Evolutionary conservation across 768 basidiomycete species (phyloP), one percentile per base, ranked within the genome.

Genomic region (Boletus vermiculosoides): DNA sequence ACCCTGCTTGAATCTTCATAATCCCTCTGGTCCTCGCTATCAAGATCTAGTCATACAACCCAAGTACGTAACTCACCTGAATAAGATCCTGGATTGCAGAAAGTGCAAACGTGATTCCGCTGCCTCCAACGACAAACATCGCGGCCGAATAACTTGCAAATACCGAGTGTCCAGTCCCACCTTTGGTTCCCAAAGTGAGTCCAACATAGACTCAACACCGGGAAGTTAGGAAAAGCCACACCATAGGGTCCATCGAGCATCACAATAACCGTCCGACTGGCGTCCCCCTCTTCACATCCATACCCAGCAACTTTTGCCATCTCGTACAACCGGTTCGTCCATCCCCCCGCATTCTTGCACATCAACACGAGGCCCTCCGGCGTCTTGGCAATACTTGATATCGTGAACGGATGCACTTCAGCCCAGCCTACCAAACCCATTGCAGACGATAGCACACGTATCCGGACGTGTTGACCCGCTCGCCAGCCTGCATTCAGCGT

Each of bases 241-340:
- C 80, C 79, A 50, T 82, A 84, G 3, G 83, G 83, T 12, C 85
- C 85, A 54, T 85, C 81, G 31, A 86, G 50, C 58, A 82, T 64
- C 40, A 83, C 65, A 9, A 66, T 71, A 28, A 78, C 74, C 12
- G 57, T 61, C 44, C 68, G 65, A 28, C 61, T 67, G 5, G 65
- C 63, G 25, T 56, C 52, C 12, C 59, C 62, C 6, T 55, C 62
- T 39, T 66, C 71, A 50, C 74, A 66, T n/a, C 71, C 73, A 51
- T 72, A 71, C 5, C 68, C 73, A 8, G 69, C 71, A 12, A 68
- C 66, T 52, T 71, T 66, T 7, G 81, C 77, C 50, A 77, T 61
- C 15, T 73, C 70, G 61, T 76, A 74, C 22, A 86, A 70, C 18
- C 63, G 66, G 8, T 67, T 65, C 3, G 83, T 84, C 79, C 81